Evolutionary conservation across 306 rosid species (phyloP), one percentile per base, ranked within the genome.

Genomic region (Cucurbita argyrosperma): DNA sequence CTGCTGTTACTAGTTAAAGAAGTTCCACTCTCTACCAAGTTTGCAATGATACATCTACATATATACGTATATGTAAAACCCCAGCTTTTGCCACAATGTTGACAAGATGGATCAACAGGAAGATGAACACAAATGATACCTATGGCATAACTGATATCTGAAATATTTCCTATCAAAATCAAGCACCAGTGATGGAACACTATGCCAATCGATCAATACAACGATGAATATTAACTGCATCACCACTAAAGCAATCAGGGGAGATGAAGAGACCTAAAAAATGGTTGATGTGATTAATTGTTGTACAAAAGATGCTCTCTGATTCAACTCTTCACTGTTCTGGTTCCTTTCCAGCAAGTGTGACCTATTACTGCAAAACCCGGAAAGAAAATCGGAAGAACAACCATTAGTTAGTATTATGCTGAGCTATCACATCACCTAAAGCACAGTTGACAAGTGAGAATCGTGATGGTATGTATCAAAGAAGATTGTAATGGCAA

Each of bases 251-350:
- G 53, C 50, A 59, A 74, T 46, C 35, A 23, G 35, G 2, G 47
- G 51, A 18, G 16, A 59, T 57, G 55, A 47, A 21, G 68, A 56
- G 52, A 74, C 83, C 67, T 68, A 79, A 68, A 89, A 84, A 55
- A 95, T 85, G 76, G 90, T 91, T 55, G 99, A 95, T 58, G 71
- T 62, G 15, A 85, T 66, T 85, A 95, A 68, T 70, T 83, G 78
- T 70, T 88, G 96, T 82, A 81, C 92, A 50, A 91, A 95, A 47
- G 79, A 75, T 13, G 91, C 96, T 78, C 81, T 88, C 76, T 79
- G 76, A 81, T 75, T 82, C 76, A 51, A 84, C 90, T 89, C 96
- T 82, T 79, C 85, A 35, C 56, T 79, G 76, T 91, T 88, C 84
- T 78, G 83, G 68, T 76, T 84, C 56, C 51, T 83, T 39, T 55